Conservation (phyloP, 164 flowering plant species). For the Akebia trifoliata region DNA sequence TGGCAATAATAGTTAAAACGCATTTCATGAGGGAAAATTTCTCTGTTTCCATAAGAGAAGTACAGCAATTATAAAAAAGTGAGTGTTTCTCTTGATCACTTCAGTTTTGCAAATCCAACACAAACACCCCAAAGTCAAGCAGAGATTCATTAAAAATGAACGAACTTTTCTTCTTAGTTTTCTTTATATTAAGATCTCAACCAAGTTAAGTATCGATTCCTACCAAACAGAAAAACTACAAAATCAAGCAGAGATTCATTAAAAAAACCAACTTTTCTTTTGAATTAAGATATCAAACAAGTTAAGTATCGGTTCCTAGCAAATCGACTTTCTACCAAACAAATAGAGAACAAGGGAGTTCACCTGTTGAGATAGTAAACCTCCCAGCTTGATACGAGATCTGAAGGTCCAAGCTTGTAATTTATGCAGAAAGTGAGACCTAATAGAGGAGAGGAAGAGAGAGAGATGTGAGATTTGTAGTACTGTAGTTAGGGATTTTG, state of each 20-base stretch:
- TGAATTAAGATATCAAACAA: background rate
- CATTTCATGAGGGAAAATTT: too few relatives aligned
- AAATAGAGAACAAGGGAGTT: background rate
- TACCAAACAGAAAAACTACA: conserved; percentile 5
- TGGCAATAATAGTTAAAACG: too few relatives aligned
- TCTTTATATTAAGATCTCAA: too few relatives aligned
- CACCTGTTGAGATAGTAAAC: conserved; percentile 83
- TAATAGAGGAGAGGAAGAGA: conserved; percentile 14
- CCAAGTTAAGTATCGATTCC: too few relatives aligned
- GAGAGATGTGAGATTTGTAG: background rate
- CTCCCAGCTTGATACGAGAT: conserved; percentile 91
- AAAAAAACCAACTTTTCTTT: background rate
- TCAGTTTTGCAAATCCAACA: too few relatives aligned
- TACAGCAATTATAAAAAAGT: too few relatives aligned
- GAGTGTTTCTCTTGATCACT: too few relatives aligned
- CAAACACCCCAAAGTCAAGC: too few relatives aligned
- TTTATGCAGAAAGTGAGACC: conserved; percentile 81
- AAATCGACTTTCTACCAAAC: background rate
- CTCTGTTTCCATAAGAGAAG: too few relatives aligned
- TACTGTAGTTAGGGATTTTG: background rate
- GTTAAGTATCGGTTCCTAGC: background rate
- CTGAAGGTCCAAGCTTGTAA: conserved; percentile 71
- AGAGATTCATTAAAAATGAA: too few relatives aligned
- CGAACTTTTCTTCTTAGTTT: too few relatives aligned
- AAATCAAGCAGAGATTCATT: background rate